phyloP scores from a whole-genome alignment of 225 moss, liverwort and hornwort genomes.

The Straminergon stramineum region DNA sequence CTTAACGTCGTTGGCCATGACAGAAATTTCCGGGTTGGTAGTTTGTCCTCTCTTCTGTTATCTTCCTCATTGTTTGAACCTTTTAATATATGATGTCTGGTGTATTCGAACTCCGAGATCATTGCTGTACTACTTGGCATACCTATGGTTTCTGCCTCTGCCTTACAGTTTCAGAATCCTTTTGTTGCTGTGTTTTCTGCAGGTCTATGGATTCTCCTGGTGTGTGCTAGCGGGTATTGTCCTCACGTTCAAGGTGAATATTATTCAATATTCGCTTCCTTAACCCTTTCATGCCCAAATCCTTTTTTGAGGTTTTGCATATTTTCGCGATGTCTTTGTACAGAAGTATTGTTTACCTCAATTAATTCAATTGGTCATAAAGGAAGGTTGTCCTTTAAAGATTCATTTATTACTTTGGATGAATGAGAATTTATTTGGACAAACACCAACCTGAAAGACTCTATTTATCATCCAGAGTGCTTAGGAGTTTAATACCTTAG shows the following conservation, averaged over 20 bases:
- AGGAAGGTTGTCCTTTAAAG: not conserved
- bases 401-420: not conserved
- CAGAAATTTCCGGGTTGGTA: slow-evolving; percentile 35
- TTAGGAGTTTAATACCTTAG: not conserved
- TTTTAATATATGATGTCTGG: not conserved
- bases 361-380: not conserved
- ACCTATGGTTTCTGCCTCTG: not conserved
- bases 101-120: not conserved
- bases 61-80: not conserved
- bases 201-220: slow-evolving; percentile 59
- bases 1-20: slow-evolving; percentile 39
- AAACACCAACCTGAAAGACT: not conserved
- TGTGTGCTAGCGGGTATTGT: slow-evolving; percentile 29
- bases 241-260: slow-evolving; percentile 36
- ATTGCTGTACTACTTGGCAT: not conserved
- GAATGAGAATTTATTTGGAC: not conserved
- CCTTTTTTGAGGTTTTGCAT: not conserved
- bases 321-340: not conserved
- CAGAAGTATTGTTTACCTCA: not conserved
- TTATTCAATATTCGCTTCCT: not conserved
- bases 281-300: not conserved
- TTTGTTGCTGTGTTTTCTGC: not conserved
- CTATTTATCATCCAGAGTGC: not conserved
- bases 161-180: not conserved
- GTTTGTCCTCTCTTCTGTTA: not conserved